Evolutionary conservation across 176 grass and related monocot genomes (phyloP).

Genomic region (Zea luxurians): DNA sequence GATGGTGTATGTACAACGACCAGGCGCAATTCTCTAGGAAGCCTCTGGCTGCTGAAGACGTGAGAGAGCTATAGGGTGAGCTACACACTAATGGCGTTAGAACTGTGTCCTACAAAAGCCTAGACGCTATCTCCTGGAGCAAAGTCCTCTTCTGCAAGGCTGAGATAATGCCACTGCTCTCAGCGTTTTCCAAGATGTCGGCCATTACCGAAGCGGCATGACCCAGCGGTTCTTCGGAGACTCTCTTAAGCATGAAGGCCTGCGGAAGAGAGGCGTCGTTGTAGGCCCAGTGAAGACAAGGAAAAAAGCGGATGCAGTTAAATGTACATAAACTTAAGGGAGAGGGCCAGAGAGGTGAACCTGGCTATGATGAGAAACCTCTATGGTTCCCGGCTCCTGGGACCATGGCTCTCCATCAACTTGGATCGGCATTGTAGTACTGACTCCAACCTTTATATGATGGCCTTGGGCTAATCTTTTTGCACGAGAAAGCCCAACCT

Average conservation of each 20-base stretch:
- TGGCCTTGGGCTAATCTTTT: slow-evolving; percentile 75
- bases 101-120: slow-evolving; percentile 64
- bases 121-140: slow-evolving; percentile 77
- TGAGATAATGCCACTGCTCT: slow-evolving; percentile 62
- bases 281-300: neutral
- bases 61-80: slow-evolving; percentile 9
- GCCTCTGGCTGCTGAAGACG: slow-evolving; percentile 1
- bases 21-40: slow-evolving; percentile 9
- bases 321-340: neutral
- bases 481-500: slow-evolving; percentile 83
- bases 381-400: slow-evolving; percentile 70
- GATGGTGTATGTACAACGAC: slow-evolving; percentile 36
- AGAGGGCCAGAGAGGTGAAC: slow-evolving; percentile 24
- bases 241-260: slow-evolving; percentile 91
- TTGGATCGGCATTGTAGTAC: slow-evolving; percentile 73
- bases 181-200: slow-evolving; percentile 78
- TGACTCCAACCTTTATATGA: slow-evolving; percentile 66
- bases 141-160: slow-evolving; percentile 66
- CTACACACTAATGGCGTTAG: slow-evolving; percentile 15
- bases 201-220: slow-evolving; percentile 71
- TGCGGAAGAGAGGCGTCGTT: slow-evolving; percentile 29
- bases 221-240: slow-evolving; percentile 64
- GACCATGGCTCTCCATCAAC: slow-evolving; percentile 91
- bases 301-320: neutral
- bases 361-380: slow-evolving; percentile 80